phyloP scores from a whole-genome alignment of 192 early-diverging fungal species.

The Spinellus fusiger region DNA sequence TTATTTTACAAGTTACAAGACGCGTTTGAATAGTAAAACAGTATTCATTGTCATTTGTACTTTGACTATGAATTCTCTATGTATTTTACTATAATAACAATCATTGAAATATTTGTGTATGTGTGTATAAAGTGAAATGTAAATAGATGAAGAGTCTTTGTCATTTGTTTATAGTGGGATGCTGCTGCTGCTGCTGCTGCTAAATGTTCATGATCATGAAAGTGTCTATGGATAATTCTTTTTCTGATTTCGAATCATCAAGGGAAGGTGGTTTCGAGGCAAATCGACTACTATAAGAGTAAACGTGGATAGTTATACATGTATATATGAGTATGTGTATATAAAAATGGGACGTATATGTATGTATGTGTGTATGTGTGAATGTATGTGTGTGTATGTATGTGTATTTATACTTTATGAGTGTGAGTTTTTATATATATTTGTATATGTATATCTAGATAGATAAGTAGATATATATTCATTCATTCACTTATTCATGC shows the following conservation, averaged over 20 bases:
- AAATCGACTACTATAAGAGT: constrained; percentile 14
- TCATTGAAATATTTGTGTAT: not conserved
- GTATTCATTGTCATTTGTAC: too few species aligned
- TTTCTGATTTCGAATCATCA: constrained; percentile 6
- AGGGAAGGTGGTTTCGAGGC: constrained; percentile 22
- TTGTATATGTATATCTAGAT: too few species aligned
- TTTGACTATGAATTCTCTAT: too few species aligned
- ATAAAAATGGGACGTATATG: not conserved
- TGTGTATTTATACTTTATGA: not conserved
- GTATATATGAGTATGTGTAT: not conserved
- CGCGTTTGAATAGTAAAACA: too few species aligned
- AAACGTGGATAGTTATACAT: not conserved
- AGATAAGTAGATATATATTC: too few species aligned
- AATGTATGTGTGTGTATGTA: not conserved
- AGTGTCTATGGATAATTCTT: not conserved
- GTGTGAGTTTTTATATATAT: too few species aligned
- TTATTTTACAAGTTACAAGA: too few species aligned
- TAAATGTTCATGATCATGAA: not conserved
- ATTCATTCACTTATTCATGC: too few species aligned
- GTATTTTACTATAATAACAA: too few species aligned
- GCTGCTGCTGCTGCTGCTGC: too few species aligned
- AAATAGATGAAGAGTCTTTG: too few species aligned
- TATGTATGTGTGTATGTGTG: not conserved
- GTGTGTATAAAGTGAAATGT: not conserved
- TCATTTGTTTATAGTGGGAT: too few species aligned